Base-by-base conservation (phyloP, 371 early-diverging fungal genomes). In the Conidiobolus coronatus region DNA sequence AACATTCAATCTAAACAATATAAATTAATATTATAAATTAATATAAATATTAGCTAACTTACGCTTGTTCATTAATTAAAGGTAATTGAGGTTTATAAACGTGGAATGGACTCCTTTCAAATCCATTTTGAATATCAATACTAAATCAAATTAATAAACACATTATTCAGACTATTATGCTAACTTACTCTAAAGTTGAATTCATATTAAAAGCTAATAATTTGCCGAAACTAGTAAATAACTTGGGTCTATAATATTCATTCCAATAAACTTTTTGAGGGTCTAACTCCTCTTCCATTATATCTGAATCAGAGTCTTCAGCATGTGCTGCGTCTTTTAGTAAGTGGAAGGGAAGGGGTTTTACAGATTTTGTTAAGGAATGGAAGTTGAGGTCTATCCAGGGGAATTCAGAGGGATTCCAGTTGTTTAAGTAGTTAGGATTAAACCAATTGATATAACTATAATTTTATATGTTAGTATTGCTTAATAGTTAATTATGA, bases 151-250 rank as follows among this genome's bases (percentile, higher is more conserved):
- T 4, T 14, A 12, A 13, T 8, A 14, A 20, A 19, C 14, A 14
- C 23, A 21, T 14, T n/a, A 24, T 11, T 29, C 12, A 7, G 9
- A 5, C 6, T 35, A n/a, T 13, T 22, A 20, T 7, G 17, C 15
- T 4, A 14, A 2, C 55, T 49, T 71, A 67, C 53, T 73, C 67
- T 3, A 66, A 59, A 1, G 90, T 85, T 29, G 79, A 79, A 53
- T 82, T 86, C 73, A 93, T 86, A 45, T 76, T 81, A 50, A 65
- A 77, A 0, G 82, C 77, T 61, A 87, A 88, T 14, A 86, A 52
- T 12, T 61, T 53, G 33, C 73, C 74, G 19, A 90, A 68, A 0
- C 79, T 71, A 0, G 88, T 85, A 42, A 78, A 71, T 35, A 69
- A 57, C 20, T 67, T 61, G 12, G 82, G 82, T 12, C 70, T 63